A percentile compares a stretch with the other conserved stretches of the same genome.
Evolutionary conservation across 75 land plant species (phyloP).

Genomic region (Gnetum montanum): DNA sequence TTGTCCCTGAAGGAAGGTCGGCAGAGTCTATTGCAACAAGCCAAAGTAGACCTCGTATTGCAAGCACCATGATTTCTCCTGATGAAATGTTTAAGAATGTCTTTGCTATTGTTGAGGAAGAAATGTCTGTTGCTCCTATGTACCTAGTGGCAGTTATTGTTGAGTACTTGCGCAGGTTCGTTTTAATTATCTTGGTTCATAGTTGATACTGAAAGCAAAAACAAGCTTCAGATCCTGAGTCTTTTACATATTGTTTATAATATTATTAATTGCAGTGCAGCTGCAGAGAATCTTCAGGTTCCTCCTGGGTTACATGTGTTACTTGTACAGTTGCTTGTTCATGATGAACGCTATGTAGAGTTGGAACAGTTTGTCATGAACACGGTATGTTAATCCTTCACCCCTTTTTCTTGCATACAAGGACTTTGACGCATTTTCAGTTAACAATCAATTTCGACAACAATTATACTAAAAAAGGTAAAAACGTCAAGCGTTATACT

Average conservation of each 20-base stretch:
- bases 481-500: too few relatives aligned
- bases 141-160: conserved; percentile 64
- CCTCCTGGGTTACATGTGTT: conserved; percentile 59
- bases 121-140: conserved; percentile 69
- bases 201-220: too few relatives aligned
- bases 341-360: conserved; percentile 60
- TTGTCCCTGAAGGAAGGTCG: conserved; percentile 5
- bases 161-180: conserved; percentile 83
- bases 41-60: conserved; percentile 19
- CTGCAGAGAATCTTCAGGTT: conserved; percentile 56
- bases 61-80: conserved; percentile 66
- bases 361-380: conserved; percentile 48
- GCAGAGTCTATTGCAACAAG: conserved; percentile 17
- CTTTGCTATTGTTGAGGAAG: conserved; percentile 77
- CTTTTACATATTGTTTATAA: too few relatives aligned
- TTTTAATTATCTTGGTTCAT: too few relatives aligned
- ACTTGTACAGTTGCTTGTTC: conserved; percentile 62
- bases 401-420: background rate
- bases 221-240: too few relatives aligned
- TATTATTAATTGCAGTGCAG: conserved; percentile 68
- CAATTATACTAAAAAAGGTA: too few relatives aligned
- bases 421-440: background rate
- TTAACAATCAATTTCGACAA: too few relatives aligned
- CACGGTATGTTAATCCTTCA: too few relatives aligned
- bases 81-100: conserved; percentile 77